phyloP scores from a whole-genome alignment of 805 yeast species.

The Candida nonsorbophila region DNA sequence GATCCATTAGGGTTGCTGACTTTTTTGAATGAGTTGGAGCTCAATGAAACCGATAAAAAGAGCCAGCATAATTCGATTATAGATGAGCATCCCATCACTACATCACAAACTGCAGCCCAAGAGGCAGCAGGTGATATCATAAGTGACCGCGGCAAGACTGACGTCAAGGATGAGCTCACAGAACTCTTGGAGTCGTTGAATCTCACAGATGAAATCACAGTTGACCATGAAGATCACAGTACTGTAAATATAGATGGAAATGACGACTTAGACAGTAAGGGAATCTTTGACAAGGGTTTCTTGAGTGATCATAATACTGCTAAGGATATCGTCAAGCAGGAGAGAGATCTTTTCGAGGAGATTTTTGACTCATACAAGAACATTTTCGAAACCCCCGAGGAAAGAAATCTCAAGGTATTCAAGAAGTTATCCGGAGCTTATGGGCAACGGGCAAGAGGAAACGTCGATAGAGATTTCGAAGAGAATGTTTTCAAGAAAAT shows the following conservation, averaged over 20 bases:
- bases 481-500: background rate
- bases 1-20: constrained; percentile 2
- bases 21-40: constrained; percentile 2
- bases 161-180: no score
- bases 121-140: no score
- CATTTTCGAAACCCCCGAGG: constrained; percentile 8
- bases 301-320: no score
- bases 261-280: no score
- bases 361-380: constrained; percentile 18
- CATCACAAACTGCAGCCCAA: no score
- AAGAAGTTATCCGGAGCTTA: constrained; percentile 6
- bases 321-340: constrained; percentile 12
- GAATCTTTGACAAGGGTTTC: no score
- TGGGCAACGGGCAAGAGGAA: constrained; percentile 4
- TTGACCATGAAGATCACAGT: no score
- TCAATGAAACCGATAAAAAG: constrained; percentile 1
- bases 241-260: no score
- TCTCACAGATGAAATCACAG: no score
- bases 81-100: no score
- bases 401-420: constrained; percentile 2
- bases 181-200: no score
- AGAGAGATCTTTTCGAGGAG: constrained; percentile 17
- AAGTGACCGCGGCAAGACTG: no score
- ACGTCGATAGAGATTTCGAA: background rate
- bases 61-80: background rate